Base-by-base conservation (phyloP, 768 basidiomycete species). In the Chalciporus sphaerocephalus region DNA sequence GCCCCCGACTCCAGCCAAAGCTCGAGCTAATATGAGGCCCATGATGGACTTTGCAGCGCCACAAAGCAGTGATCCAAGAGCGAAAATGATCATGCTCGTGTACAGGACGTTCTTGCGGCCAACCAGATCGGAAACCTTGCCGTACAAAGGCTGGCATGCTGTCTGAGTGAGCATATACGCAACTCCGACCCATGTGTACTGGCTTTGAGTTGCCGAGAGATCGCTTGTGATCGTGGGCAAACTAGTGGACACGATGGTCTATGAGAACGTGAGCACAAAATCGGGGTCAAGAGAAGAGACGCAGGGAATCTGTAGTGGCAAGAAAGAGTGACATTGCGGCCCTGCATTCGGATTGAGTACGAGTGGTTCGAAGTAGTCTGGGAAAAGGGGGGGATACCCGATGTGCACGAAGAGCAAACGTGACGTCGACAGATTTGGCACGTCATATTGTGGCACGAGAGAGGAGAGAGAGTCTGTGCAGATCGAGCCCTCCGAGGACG, bases 101-200 rank as follows among this genome's bases (percentile, higher is more conserved):
- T 80, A 89, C 23, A 92, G 67, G 38, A 91, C 73, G 46, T 61
- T 72, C 89, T 85, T 90, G 38, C 89, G 76, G 23, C 90, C 90
- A 42, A 85, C 68, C 34, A 91, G 74, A 65, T 91, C 87, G 42
- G 88, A 89, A 32, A 92, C 65, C 56, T 78, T 79, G 42, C 86
- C 89, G 58, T 90, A 92, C 20, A 92, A 66, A 23, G 89, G 89
- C 58, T 92, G 89, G 50, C 83, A 83, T 21, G 86, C 87, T 1
- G 89, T 92, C 57, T 92, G 89, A 1, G 88, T 88, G 46, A 92
- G 75, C 77, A 92, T 79, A 57, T 92, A 92, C 13, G 86, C 75
- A 24, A 89, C 84, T 15, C 82, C 85, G 40, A 92, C 85, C 90
- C 90, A 92, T 18, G 84, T 87, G 58, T 91, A 92, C 58, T 90